Evolutionary conservation across 306 rosid species (phyloP).

Genomic region (Gastrolobium bilobum): DNA sequence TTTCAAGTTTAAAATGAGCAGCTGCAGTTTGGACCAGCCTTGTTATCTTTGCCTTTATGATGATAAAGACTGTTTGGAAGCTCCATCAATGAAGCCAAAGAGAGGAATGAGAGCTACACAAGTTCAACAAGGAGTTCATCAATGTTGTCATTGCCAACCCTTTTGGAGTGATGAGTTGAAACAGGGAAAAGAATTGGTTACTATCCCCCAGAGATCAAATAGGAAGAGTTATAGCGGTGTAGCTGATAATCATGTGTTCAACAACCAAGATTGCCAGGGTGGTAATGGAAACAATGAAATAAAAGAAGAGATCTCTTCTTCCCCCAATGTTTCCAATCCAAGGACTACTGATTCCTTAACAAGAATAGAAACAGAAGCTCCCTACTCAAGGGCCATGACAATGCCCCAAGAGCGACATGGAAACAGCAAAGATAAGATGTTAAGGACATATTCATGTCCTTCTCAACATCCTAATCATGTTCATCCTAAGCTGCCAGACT

Average conservation of each 20-base stretch:
- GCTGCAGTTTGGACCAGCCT: conserved; percentile 59
- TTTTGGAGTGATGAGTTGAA: conserved; percentile 36
- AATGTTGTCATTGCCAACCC: conserved; percentile 38
- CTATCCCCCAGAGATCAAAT: conserved; percentile 34
- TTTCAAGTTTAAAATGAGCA: conserved; percentile 8
- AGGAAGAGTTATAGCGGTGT: conserved; percentile 47
- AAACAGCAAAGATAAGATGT: conserved; percentile 51
- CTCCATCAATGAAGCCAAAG: conserved; percentile 43
- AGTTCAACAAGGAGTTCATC: conserved; percentile 32
- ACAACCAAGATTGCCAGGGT: conserved; percentile 44
- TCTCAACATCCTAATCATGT: conserved; percentile 68
- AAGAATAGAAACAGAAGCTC: conserved; percentile 44
- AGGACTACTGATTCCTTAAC: conserved; percentile 35
- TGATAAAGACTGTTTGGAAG: conserved; percentile 34
- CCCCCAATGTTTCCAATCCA: conserved; percentile 30
- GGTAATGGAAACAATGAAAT: conserved; percentile 37
- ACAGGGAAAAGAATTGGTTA: conserved; percentile 36
- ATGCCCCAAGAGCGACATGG: conserved; percentile 64
- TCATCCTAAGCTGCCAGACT: conserved; percentile 85
- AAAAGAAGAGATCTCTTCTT: conserved; percentile 33
- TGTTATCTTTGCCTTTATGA: conserved; percentile 49
- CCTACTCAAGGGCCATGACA: conserved; percentile 67
- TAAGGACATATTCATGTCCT: conserved; percentile 70
- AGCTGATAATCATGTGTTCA: conserved; percentile 51
- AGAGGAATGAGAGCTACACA: conserved; percentile 37